Conservation (phyloP, 768 basidiomycete genomes). For the Mycena rosella region DNA sequence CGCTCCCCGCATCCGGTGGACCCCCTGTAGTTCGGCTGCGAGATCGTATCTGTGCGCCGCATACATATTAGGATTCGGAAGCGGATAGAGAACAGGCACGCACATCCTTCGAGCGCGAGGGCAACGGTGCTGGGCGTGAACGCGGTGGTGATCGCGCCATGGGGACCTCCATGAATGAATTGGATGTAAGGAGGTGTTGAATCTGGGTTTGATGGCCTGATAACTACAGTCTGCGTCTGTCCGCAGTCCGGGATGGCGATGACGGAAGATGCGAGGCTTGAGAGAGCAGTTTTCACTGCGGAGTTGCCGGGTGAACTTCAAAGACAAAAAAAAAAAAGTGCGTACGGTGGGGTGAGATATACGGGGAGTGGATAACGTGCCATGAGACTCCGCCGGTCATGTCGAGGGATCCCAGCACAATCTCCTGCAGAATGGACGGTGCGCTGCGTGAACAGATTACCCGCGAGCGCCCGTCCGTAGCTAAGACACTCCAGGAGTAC, state of each 20-base stretch:
- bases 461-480: slow-evolving; percentile 57
- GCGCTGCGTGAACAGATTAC: slow-evolving; percentile 66
- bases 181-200: slow-evolving; percentile 61
- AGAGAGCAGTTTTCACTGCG: slow-evolving; percentile 59
- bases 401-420: slow-evolving; percentile 60
- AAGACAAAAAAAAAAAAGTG: not conserved
- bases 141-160: slow-evolving; percentile 59
- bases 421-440: slow-evolving; percentile 58
- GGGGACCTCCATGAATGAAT: slow-evolving; percentile 75
- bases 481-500: slow-evolving; percentile 69
- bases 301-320: not conserved
- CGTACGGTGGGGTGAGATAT: slow-evolving; percentile 57
- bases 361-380: slow-evolving; percentile 59
- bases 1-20: slow-evolving; percentile 76
- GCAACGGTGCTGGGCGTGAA: slow-evolving; percentile 61
- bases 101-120: slow-evolving; percentile 73
- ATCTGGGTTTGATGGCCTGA: slow-evolving; percentile 48
- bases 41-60: slow-evolving; percentile 62
- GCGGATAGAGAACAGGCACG: slow-evolving; percentile 39
- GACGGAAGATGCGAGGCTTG: slow-evolving; percentile 55
- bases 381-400: slow-evolving; percentile 44
- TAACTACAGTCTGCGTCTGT: slow-evolving; percentile 68
- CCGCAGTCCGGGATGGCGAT: slow-evolving; percentile 62
- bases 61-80: not conserved
- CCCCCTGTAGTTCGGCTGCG: slow-evolving; percentile 76